Base-by-base conservation (phyloP, 768 basidiomycete species). In the Leccinum imitatum region DNA sequence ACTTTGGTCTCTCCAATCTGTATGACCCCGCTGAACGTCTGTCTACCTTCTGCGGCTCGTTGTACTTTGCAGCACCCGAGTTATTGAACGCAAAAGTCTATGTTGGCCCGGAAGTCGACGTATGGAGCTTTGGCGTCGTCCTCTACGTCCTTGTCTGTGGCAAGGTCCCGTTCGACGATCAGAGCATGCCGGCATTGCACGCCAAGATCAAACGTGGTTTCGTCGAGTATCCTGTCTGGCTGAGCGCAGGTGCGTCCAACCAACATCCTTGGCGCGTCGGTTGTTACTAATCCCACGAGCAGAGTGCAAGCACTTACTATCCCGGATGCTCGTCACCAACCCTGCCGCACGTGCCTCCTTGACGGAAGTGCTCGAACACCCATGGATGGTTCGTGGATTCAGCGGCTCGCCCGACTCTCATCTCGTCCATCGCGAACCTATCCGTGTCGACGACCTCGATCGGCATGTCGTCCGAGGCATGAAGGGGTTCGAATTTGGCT, bases 61-160 rank as follows among this genome's bases (percentile, higher is more conserved):
- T 99, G 27, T 99, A 99, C 76, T 99, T 99, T 77, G 97, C 97
- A 33, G 97, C 97, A 0, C 97, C 97, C 6, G 96, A 99, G 73
- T 80, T 98, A 21, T 87, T 98, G 63, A 98, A 98, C 68, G 97
- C 97, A 25, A 93, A 93, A 69, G 89, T 93, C 13, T 99, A 98
- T 73, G 94, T 92, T 1, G 96, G 97, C 0, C 97, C 97, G 14
- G 96, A 98, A 73, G 97, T 98, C 59, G 97, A 98, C 68, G 89
- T 99, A 4, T 99, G 97, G 97, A 95, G 93, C 70, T 98, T 99
- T 65, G 96, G 97, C 10, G 95, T 99, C 64, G 97, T 99, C 6
- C 83, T 99, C 25, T 98, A 98, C 68, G 95, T 97, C 19, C 83
- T 99, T 54, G 95, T 99, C 0, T 99, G 96, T 71, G 97, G 97